A percentile compares a stretch with the other conserved stretches of the same genome.
These are phyloP conservation scores for Quercus glauca DNA, from an alignment of 306 rosid genomes.

Conservation along the genomic window DNA sequence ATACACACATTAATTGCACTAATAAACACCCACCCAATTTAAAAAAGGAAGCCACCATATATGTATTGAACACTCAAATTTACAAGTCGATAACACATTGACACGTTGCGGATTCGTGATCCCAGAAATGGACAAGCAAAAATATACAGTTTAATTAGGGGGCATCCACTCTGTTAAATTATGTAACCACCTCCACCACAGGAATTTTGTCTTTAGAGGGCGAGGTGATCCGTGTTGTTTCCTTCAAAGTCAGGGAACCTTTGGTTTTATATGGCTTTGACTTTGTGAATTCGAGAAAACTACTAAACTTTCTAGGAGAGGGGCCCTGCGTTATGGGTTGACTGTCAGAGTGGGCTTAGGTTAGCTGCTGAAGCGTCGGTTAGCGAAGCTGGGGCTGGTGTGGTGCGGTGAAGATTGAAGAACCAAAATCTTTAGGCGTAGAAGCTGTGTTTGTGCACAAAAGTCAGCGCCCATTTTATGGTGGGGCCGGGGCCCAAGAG, in stretches of 20 bases:
- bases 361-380: constrained; percentile 42
- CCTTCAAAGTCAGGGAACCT: constrained; percentile 60
- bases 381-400: constrained; percentile 31
- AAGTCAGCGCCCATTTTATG: constrained; percentile 38
- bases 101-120: constrained; percentile 1
- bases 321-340: constrained; percentile 29
- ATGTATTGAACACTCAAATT: background rate
- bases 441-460: background rate
- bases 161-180: constrained; percentile 18
- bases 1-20: background rate
- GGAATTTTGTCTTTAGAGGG: constrained; percentile 17
- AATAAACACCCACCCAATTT: background rate
- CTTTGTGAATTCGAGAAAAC: constrained; percentile 36
- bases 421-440: too few species aligned
- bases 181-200: background rate
- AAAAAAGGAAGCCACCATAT: background rate
- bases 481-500: background rate
- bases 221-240: constrained; percentile 34
- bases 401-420: too few species aligned
- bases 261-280: constrained; percentile 61
- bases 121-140: constrained; percentile 23
- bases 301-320: background rate
- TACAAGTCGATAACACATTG: background rate
- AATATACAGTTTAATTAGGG: constrained; percentile 9
- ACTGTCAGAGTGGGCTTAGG: constrained; percentile 44